Base-by-base conservation (phyloP, 495 filamentous ascomycete genomes). In the Aspergillus sclerotiicarbonarius region DNA sequence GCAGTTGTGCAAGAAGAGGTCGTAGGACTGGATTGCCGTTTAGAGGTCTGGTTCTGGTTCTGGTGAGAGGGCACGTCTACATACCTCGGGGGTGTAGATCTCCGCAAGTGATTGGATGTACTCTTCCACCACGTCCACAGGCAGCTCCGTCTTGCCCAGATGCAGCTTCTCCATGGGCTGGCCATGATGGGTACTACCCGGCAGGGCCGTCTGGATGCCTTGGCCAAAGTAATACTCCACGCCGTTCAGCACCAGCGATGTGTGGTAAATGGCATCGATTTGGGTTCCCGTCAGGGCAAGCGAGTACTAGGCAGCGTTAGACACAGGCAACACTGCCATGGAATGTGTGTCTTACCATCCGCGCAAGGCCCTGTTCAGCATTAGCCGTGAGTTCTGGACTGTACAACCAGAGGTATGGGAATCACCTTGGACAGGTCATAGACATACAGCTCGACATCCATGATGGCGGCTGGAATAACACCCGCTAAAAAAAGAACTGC, bases 341-440 rank as follows among this genome's bases (percentile, higher is more conserved):
- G n/a, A n/a, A n/a, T n/a, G 19, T 43, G 35, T 50, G 16, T 67
- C 71, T 48, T 73, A 77, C 74, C 71, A 74, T 68, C 35, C 87
- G 71, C 39, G 76, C 76, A 54, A 80, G 68, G 66, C 76, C 76
- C 75, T 78, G 58, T 41, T n/a, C 29, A 51, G 8, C 18, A 18
- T 62, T 62, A 71, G 64, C 41, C 45, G n/a, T 37, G 35, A 9
- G 18, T 30, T 57, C 53, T n/a, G n/a, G n/a, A 51, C 12, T 7
- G 20, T 29, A n/a, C n/a, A n/a, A 51, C 20, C 19, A 56, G 37
- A 52, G 20, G 45, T 7, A 59, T 19, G n/a, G n/a, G n/a, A n/a
- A n/a, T n/a, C n/a, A 85, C 92, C 69, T 86, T 80, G 15, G 94
- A 96, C 37, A 98, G 82, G 78, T 98, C 94, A 63, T 98, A 98